Percentiles rank a stretch among this genome's conserved stretches.
Evolutionary conservation across 257 asterid species (phyloP).

Genomic region (Marsdenia floribunda): DNA sequence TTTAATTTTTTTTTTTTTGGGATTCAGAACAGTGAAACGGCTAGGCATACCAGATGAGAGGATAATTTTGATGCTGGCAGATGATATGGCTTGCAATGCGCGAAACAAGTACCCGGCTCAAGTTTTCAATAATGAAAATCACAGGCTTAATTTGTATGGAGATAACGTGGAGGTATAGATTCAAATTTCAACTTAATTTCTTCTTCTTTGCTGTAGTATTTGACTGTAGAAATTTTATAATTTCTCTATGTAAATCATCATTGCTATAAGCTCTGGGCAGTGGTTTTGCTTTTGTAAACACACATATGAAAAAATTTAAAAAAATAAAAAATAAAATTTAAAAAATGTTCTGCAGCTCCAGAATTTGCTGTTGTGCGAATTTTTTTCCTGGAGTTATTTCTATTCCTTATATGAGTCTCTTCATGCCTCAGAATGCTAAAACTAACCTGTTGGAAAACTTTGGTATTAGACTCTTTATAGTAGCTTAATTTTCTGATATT

Average conservation of each 20-base stretch:
- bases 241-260: neutral
- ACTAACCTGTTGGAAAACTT: neutral
- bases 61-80: conserved; percentile 94
- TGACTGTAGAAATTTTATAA: neutral
- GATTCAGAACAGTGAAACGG: conserved; percentile 84
- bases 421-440: neutral
- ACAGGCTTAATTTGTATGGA: conserved; percentile 85
- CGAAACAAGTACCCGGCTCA: conserved; percentile 96
- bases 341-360: neutral
- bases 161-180: conserved; percentile 87
- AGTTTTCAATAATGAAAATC: conserved; percentile 96
- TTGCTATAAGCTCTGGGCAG: neutral
- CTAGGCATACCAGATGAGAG: conserved; percentile 99
- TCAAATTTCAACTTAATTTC: neutral
- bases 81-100: conserved; percentile 99
- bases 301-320: too few species aligned
- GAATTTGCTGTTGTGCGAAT: neutral
- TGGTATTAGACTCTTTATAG: neutral
- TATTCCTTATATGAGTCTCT: neutral
- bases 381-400: neutral
- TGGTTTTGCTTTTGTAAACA: neutral
- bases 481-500: neutral
- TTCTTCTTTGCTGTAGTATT: neutral
- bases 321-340: too few species aligned
- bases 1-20: conserved; percentile 11